phyloP scores from a whole-genome alignment of 2,329 filamentous ascomycete species.

The Aspergillus amoenus region DNA sequence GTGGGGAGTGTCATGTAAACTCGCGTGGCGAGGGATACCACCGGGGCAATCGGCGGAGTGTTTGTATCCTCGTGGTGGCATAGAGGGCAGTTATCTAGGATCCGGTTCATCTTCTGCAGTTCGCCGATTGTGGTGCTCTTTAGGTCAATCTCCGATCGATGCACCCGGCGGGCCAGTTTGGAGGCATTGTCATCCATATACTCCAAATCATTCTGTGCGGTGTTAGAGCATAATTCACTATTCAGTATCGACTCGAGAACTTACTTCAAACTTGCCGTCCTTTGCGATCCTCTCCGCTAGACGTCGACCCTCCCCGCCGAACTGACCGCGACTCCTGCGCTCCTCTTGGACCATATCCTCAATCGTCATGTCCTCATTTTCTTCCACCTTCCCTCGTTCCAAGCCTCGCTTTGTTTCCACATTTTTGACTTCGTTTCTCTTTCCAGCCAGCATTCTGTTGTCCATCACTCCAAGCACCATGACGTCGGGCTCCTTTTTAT shows the following conservation, averaged over 20 bases:
- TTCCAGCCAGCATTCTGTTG: constrained; percentile 78
- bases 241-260: constrained; percentile 18
- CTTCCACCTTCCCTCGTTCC: constrained; percentile 80
- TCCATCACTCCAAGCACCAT: constrained; percentile 86
- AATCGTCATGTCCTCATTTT: constrained; percentile 93
- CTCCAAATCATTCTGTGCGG: constrained; percentile 71
- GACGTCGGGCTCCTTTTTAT: constrained; percentile 61
- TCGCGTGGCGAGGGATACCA: constrained; percentile 81
- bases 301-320: constrained; percentile 75
- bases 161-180: constrained; percentile 81
- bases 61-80: constrained; percentile 87
- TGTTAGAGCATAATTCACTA: constrained; percentile 15
- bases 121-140: constrained; percentile 85
- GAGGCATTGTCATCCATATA: constrained; percentile 97
- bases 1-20: constrained; percentile 87
- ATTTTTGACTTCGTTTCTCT: constrained; percentile 71
- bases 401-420: constrained; percentile 77
- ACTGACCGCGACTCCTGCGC: constrained; percentile 74
- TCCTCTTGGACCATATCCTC: constrained; percentile 98
- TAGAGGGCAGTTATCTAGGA: constrained; percentile 82
- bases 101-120: constrained; percentile 83
- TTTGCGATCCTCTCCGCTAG: constrained; percentile 93
- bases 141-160: constrained; percentile 83
- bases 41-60: constrained; percentile 75
- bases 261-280: constrained; percentile 77